These are phyloP conservation scores for Boehmeria nivea DNA, from an alignment of 306 rosid species.

Conservation along the genomic window DNA sequence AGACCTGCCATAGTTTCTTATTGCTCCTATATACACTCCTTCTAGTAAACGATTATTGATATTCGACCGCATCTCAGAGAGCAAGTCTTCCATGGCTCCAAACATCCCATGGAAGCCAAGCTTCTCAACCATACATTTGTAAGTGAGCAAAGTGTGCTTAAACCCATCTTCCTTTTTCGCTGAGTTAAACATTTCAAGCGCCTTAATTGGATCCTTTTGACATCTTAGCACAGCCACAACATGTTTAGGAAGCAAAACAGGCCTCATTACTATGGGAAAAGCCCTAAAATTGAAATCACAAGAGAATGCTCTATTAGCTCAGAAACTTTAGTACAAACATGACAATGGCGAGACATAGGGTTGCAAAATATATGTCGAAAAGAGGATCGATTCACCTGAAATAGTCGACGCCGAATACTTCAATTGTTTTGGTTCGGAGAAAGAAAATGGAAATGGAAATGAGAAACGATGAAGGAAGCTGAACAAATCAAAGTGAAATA, in stretches of 20 bases:
- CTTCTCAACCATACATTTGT: slow-evolving; percentile 69
- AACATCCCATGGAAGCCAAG: slow-evolving; percentile 70
- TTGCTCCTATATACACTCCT: slow-evolving; percentile 70
- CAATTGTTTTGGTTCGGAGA: no score
- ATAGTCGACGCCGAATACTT: no score
- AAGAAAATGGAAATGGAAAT: no score
- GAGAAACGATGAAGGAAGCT: no score
- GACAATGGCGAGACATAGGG: no score
- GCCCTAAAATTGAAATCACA: no score
- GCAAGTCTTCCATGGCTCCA: slow-evolving; percentile 63
- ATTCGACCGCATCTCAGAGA: slow-evolving; percentile 54
- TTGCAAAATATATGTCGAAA: no score
- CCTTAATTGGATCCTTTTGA: slow-evolving; percentile 70
- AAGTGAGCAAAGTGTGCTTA: slow-evolving; percentile 60
- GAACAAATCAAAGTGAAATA: no score
- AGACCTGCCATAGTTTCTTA: slow-evolving; percentile 67
- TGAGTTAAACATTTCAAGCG: slow-evolving; percentile 67
- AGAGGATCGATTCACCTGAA: no score
- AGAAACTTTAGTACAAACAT: no score
- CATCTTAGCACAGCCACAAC: slow-evolving; percentile 57
- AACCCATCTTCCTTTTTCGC: slow-evolving; percentile 69
- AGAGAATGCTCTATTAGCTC: no score
- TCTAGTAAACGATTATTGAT: slow-evolving; percentile 47
- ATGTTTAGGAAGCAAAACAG: slow-evolving; percentile 63
- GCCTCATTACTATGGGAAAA: slow-evolving; percentile 34